phyloP scores from a whole-genome alignment of 192 early-diverging fungal species.

The Backusella tuberculispora region DNA sequence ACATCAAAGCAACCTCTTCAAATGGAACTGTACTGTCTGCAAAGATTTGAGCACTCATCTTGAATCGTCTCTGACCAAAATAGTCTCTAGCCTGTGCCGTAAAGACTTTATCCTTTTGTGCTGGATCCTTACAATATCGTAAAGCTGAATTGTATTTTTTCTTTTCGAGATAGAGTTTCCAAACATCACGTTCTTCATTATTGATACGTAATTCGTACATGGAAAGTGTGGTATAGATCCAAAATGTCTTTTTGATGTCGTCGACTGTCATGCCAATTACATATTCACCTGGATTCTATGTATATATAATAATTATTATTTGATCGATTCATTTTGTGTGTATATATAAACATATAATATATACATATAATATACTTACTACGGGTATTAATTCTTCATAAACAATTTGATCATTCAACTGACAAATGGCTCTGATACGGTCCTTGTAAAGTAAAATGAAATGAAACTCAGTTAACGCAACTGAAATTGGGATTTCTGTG shows the following conservation, averaged over 20 bases:
- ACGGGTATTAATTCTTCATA: constrained; percentile 81
- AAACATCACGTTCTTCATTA: constrained; percentile 94
- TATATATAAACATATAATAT: background rate
- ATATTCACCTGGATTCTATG: constrained; percentile 40
- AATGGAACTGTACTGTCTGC: constrained; percentile 82
- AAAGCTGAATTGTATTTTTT: constrained; percentile 85
- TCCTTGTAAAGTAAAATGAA: constrained; percentile 83
- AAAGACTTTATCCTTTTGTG: constrained; percentile 76
- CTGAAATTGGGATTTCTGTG: constrained; percentile 68
- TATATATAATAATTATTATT: background rate
- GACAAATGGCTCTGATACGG: constrained; percentile 76
- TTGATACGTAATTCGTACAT: constrained; percentile 91
- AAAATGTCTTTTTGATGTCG: constrained; percentile 80
- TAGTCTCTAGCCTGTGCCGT: constrained; percentile 88
- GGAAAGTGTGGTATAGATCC: constrained; percentile 84
- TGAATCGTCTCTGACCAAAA: constrained; percentile 74
- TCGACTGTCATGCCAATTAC: constrained; percentile 77
- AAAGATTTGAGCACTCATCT: constrained; percentile 83
- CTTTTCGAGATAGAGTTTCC: constrained; percentile 85
- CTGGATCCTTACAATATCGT: constrained; percentile 75
- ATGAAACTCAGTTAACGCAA: constrained; percentile 90
- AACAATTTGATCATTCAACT: constrained; percentile 80
- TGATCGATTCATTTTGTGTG: background rate
- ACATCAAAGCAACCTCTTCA: constrained; percentile 91
- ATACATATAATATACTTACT: constrained; percentile 43